phyloP scores from a whole-genome alignment of 2,329 filamentous ascomycete species.

The Hypoxylon sp. region DNA sequence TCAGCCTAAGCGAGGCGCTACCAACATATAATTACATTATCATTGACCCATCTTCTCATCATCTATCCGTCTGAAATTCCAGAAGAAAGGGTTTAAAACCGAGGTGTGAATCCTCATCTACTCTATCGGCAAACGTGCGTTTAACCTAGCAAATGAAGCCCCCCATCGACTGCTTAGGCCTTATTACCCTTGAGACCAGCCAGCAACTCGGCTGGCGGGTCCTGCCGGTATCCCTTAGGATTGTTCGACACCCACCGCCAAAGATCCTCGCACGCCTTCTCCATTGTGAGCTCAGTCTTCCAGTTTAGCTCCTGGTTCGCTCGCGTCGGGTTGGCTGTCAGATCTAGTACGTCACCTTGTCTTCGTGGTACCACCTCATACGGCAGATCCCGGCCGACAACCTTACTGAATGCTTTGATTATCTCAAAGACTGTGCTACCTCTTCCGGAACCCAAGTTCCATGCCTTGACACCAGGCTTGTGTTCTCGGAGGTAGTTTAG shows the following conservation, averaged over 20 bases:
- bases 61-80: conserved; percentile 8
- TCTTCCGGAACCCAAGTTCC: conserved; percentile 95
- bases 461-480: conserved; percentile 91
- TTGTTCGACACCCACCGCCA: conserved; percentile 99
- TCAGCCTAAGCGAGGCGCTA: conserved; percentile 7
- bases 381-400: conserved; percentile 86
- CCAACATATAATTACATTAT: background rate
- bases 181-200: conserved; percentile 69
- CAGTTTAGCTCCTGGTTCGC: conserved; percentile 92
- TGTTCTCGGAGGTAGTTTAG: conserved; percentile 90
- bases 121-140: conserved; percentile 32
- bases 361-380: conserved; percentile 89
- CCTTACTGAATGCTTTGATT: conserved; percentile 91
- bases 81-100: background rate
- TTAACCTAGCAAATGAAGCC: conserved; percentile 18
- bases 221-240: conserved; percentile 92
- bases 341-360: conserved; percentile 91
- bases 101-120: conserved; percentile 23
- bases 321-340: conserved; percentile 90
- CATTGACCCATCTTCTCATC: conserved; percentile 11
- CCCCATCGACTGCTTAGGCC: conserved; percentile 37
- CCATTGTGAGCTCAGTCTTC: conserved; percentile 91
- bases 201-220: conserved; percentile 87
- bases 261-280: conserved; percentile 92
- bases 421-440: conserved; percentile 98